Percentiles rank a stretch among this genome's conserved stretches.
Evolutionary conservation across 352 stramenopile species (phyloP).

Genomic region (Aphanomyces stellatus): DNA sequence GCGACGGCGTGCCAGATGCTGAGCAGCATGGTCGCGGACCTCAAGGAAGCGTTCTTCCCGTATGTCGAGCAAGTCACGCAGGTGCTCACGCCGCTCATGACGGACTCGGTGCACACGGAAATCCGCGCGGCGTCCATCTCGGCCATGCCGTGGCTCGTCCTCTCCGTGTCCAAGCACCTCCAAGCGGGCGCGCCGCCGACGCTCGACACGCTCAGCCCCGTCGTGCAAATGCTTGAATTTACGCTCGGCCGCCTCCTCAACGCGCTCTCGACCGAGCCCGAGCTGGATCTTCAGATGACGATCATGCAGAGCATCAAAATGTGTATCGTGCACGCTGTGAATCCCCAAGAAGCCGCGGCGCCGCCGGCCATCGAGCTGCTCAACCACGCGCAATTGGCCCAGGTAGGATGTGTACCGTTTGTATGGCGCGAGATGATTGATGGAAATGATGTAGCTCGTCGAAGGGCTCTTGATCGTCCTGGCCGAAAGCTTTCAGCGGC

Average conservation of each 20-base stretch:
- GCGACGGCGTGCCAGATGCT: constrained; percentile 74
- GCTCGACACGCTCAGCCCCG: constrained; percentile 26
- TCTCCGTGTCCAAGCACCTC: constrained; percentile 27
- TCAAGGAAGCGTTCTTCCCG: constrained; percentile 80
- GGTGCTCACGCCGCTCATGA: constrained; percentile 69
- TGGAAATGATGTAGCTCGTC: constrained; percentile 68
- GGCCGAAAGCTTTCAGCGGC: constrained; percentile 72
- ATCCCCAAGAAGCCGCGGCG: background rate
- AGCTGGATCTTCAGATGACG: constrained; percentile 73
- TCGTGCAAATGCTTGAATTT: constrained; percentile 83
- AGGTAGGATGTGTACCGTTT: background rate
- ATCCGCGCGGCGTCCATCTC: constrained; percentile 71
- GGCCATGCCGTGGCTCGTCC: constrained; percentile 69
- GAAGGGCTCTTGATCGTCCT: constrained; percentile 64
- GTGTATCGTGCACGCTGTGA: constrained; percentile 42
- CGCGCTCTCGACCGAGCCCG: constrained; percentile 68
- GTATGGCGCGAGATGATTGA: too few relatives aligned
- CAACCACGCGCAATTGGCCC: constrained; percentile 57
- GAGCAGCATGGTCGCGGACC: constrained; percentile 57
- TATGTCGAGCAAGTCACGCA: constrained; percentile 81
- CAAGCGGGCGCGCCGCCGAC: background rate
- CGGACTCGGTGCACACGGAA: constrained; percentile 76
- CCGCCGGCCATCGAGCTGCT: constrained; percentile 37
- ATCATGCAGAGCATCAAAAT: constrained; percentile 84
- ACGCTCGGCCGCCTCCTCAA: constrained; percentile 64